phyloP scores from a whole-genome alignment of 129 eudicot species.

The Saussurea involucrata region DNA sequence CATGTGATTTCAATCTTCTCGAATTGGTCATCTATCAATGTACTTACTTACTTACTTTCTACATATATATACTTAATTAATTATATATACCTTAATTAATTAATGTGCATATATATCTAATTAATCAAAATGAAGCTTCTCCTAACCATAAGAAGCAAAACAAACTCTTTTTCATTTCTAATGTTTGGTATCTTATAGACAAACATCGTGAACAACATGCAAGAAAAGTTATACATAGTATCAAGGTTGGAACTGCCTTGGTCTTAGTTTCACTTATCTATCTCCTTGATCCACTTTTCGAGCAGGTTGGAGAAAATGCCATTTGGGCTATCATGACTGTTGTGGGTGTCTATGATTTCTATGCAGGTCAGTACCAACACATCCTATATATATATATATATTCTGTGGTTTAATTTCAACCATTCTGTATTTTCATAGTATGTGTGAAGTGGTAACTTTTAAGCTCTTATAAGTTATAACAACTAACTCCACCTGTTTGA shows the following conservation, averaged over 20 bases:
- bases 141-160: slow-evolving; percentile 39
- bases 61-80: too few species aligned
- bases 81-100: too few species aligned
- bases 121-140: slow-evolving; percentile 25
- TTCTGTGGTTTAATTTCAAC: too few species aligned
- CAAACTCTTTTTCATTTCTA: slow-evolving; percentile 15
- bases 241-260: slow-evolving; percentile 71
- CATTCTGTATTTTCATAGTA: neutral
- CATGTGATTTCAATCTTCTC: too few species aligned
- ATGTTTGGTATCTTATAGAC: slow-evolving; percentile 26
- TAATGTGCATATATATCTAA: too few species aligned
- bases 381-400: too few species aligned
- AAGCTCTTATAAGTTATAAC: too few species aligned
- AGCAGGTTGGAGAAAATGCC: slow-evolving; percentile 71
- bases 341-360: slow-evolving; percentile 73
- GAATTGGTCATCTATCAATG: too few species aligned
- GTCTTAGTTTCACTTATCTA: slow-evolving; percentile 70
- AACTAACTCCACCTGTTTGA: slow-evolving; percentile 5
- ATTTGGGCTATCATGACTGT: slow-evolving; percentile 98
- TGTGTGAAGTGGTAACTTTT: too few species aligned
- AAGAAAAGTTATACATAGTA: slow-evolving; percentile 50
- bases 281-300: slow-evolving; percentile 61
- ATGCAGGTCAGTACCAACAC: slow-evolving; percentile 45
- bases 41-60: too few species aligned
- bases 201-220: slow-evolving; percentile 24